Conservation (phyloP, 495 filamentous ascomycete genomes). For the Alectoria sarmentosa region DNA sequence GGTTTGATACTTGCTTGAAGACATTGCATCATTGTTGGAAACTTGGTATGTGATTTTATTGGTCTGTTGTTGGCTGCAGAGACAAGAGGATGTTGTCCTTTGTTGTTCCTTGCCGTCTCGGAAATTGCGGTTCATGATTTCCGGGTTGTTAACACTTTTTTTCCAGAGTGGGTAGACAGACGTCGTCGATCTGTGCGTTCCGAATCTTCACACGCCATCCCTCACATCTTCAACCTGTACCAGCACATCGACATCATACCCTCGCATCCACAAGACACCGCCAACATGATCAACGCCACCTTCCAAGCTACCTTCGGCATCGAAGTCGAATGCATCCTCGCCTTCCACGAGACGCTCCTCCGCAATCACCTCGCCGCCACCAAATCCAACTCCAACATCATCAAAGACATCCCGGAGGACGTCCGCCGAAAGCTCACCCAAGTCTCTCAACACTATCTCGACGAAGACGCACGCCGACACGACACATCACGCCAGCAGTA, state of each 20-base stretch:
- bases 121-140: not conserved
- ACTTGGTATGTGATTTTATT: not conserved
- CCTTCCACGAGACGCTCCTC: conserved; percentile 25
- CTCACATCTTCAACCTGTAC: not conserved
- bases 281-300: conserved; percentile 14
- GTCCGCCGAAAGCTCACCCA: conserved; percentile 12
- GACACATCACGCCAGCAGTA: conserved; percentile 17
- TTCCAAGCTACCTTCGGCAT: conserved; percentile 25
- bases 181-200: not conserved
- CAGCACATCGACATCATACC: not conserved
- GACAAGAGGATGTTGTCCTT: no score
- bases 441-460: conserved; percentile 7
- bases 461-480: not conserved
- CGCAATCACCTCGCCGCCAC: conserved; percentile 13
- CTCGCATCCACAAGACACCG: not conserved
- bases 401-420: conserved; percentile 18
- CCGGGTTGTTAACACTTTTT: not conserved
- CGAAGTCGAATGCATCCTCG: conserved; percentile 26
- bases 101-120: not conserved
- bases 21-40: not conserved
- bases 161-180: not conserved
- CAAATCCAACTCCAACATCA: conserved; percentile 9
- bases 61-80: not conserved
- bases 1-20: not conserved
- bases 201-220: not conserved